phyloP scores from a whole-genome alignment of 1,284 basidiomycete species.

The Trichosporon asahii region DNA sequence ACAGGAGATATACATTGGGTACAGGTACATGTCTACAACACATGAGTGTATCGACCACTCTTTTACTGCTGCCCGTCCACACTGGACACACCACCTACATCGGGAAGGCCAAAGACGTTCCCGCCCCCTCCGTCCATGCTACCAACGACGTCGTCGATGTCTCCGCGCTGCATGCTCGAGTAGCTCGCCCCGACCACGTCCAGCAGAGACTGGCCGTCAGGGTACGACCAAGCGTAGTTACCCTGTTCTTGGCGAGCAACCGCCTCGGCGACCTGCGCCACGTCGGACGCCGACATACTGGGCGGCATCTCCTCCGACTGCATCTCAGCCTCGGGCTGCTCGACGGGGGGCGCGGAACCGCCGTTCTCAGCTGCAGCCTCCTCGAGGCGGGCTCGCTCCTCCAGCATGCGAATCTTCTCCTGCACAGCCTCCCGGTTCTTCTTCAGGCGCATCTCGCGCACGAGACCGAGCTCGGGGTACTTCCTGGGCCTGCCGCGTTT shows the following conservation, averaged over 20 bases:
- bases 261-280: conserved; percentile 22
- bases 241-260: conserved; percentile 23
- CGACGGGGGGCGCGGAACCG: not conserved
- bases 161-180: conserved; percentile 7
- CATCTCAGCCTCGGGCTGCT: not conserved
- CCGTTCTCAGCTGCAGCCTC: not conserved
- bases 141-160: not conserved
- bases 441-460: conserved; percentile 48
- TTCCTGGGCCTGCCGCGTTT: conserved; percentile 44
- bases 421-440: conserved; percentile 41
- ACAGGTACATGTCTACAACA: conserved; percentile 6
- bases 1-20: conserved; percentile 2
- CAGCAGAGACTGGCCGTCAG: conserved; percentile 37
- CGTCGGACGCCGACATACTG: conserved; percentile 9
- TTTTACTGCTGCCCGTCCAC: not conserved
- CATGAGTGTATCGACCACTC: not conserved
- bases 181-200: conserved; percentile 32
- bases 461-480: conserved; percentile 43
- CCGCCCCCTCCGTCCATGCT: conserved; percentile 8
- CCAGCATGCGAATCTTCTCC: conserved; percentile 31
- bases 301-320: not conserved
- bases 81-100: not conserved
- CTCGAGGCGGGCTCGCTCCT: conserved; percentile 18
- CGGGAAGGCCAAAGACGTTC: conserved; percentile 20
- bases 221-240: conserved; percentile 32